phyloP scores from a whole-genome alignment of 345 rosid genomes.

The Bretschneidera sinensis region DNA sequence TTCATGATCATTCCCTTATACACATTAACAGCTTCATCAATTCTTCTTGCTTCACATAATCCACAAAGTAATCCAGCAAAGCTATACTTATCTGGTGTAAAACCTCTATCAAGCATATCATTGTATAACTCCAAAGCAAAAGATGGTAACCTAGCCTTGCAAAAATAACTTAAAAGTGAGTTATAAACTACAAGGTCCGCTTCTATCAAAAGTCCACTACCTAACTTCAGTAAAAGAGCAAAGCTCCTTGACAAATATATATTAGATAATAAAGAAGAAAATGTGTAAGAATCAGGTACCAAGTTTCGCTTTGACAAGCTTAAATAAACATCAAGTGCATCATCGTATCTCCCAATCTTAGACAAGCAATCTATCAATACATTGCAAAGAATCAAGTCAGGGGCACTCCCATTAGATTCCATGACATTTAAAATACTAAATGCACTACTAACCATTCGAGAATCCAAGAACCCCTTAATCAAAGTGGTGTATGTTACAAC shows the following conservation, averaged over 20 bases:
- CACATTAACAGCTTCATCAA: constrained; percentile 40
- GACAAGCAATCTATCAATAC: constrained; percentile 51
- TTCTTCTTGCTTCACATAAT: constrained; percentile 36
- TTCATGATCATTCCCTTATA: constrained; percentile 36
- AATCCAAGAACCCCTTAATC: constrained; percentile 50
- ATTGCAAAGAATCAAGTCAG: constrained; percentile 63
- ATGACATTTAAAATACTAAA: constrained; percentile 33
- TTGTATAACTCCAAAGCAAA: constrained; percentile 38
- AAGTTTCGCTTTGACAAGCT: constrained; percentile 34
- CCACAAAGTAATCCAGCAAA: constrained; percentile 51
- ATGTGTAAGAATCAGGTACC: constrained; percentile 62
- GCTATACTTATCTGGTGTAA: constrained; percentile 52
- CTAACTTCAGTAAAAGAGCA: constrained; percentile 28
- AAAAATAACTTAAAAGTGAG: constrained; percentile 46
- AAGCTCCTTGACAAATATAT: constrained; percentile 37
- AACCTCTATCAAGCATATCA: constrained; percentile 42
- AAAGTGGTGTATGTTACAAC: constrained; percentile 59
- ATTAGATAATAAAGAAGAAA: constrained; percentile 48
- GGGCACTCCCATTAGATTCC: constrained; percentile 38
- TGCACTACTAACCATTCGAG: constrained; percentile 42
- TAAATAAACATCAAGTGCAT: constrained; percentile 45
- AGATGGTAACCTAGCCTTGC: constrained; percentile 42
- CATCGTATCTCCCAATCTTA: constrained; percentile 49
- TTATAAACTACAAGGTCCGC: constrained; percentile 49
- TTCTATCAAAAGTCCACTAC: constrained; percentile 24